Evolutionary conservation across 208 protist genomes (phyloP).

Genomic region (Novymonas esmeraldas): DNA sequence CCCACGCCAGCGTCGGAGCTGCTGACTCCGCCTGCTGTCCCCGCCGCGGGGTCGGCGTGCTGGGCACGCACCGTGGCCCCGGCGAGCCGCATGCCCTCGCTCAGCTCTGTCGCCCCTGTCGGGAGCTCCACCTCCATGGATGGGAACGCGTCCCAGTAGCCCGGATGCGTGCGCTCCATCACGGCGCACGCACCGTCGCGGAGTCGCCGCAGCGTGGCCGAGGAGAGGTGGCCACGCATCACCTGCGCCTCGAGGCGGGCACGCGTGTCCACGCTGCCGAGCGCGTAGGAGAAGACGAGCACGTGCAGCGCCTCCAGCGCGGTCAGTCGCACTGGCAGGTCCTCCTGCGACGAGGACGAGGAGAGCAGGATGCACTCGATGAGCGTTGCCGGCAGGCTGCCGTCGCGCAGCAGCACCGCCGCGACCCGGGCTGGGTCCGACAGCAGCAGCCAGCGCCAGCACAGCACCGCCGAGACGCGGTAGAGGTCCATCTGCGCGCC

Average conservation of each 20-base stretch:
- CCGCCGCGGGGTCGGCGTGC: neutral
- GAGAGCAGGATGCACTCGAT: slow-evolving; percentile 37
- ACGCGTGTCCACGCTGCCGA: slow-evolving; percentile 43
- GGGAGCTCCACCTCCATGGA: slow-evolving; percentile 31
- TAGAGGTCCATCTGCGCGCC: slow-evolving; percentile 31
- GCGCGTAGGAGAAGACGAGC: slow-evolving; percentile 19
- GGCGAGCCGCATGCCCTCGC: slow-evolving; percentile 22
- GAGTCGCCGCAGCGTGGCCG: slow-evolving; percentile 34
- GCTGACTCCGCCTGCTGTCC: neutral
- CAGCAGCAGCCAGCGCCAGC: slow-evolving; percentile 63
- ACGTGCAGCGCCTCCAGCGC: slow-evolving; percentile 27
- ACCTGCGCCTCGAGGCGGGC: slow-evolving; percentile 24
- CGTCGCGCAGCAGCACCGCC: slow-evolving; percentile 20
- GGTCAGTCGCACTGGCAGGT: slow-evolving; percentile 16
- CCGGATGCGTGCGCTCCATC: slow-evolving; percentile 17
- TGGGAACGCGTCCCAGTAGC: slow-evolving; percentile 46
- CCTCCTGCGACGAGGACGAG: neutral
- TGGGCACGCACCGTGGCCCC: slow-evolving; percentile 9
- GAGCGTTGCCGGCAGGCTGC: slow-evolving; percentile 27
- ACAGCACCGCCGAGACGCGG: slow-evolving; percentile 39
- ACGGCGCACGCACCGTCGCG: slow-evolving; percentile 8
- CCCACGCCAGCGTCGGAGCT: neutral
- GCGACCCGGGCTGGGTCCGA: slow-evolving; percentile 28
- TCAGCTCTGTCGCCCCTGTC: slow-evolving; percentile 17
- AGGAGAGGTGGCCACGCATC: slow-evolving; percentile 26